Percentiles rank a stretch among this genome's conserved stretches.
These are phyloP conservation scores for Kregervanrija delftensis DNA, from an alignment of 805 yeast genomes.

Conservation along the genomic window DNA sequence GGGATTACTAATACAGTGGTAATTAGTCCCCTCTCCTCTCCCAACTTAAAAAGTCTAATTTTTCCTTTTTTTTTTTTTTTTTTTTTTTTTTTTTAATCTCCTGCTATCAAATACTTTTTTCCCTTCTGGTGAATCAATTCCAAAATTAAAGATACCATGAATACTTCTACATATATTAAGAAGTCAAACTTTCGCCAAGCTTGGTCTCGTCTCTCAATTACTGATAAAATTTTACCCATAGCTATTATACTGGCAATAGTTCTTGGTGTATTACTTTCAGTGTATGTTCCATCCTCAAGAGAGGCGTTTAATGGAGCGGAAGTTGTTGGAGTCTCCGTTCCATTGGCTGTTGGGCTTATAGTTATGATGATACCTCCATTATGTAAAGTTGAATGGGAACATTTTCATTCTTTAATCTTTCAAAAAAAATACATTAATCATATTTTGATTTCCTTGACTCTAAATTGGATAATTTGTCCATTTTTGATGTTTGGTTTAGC, in stretches of 20 bases:
- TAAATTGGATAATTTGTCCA: constrained; percentile 55
- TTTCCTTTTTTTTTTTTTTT: too few species aligned
- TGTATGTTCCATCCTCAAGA: constrained; percentile 32
- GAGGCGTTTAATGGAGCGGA: constrained; percentile 29
- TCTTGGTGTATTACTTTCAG: constrained; percentile 34
- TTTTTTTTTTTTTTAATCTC: too few species aligned
- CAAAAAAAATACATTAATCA: constrained; percentile 20
- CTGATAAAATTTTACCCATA: constrained; percentile 27
- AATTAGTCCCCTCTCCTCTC: too few species aligned
- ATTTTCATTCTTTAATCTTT: constrained; percentile 24
- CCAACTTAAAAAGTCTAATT: too few species aligned
- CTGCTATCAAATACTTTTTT: too few species aligned
- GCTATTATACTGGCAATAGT: constrained; percentile 30
- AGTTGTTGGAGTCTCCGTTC: constrained; percentile 35
- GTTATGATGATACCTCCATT: constrained; percentile 54
- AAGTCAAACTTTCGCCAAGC: background rate
- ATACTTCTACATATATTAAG: too few species aligned
- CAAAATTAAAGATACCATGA: too few species aligned
- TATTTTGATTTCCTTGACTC: constrained; percentile 32
- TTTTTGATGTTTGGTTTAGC: constrained; percentile 49
- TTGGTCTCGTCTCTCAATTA: constrained; percentile 18
- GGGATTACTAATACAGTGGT: too few species aligned
- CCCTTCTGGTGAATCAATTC: too few species aligned
- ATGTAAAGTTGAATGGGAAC: constrained; percentile 48
- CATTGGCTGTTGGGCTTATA: constrained; percentile 43